These are phyloP conservation scores for Danielia reshetovae DNA, from an alignment of 805 yeast species.

Conservation along the genomic window DNA sequence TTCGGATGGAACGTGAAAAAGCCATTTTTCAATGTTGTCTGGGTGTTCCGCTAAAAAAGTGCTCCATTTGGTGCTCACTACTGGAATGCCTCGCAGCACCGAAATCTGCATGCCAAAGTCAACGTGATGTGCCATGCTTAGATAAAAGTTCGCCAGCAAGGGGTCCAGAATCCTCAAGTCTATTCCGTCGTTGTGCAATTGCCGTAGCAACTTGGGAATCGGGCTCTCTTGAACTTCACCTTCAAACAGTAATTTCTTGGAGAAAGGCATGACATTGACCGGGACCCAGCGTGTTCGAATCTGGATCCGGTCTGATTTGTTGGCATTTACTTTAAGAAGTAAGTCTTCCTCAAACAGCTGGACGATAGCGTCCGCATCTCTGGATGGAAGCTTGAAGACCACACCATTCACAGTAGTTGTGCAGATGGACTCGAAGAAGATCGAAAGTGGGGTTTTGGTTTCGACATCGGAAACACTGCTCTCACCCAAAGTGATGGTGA, in stretches of 20 bases:
- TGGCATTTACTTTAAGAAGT: slow-evolving; percentile 13
- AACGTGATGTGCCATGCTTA: slow-evolving; percentile 11
- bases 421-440: slow-evolving; percentile 27
- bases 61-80: slow-evolving; percentile 25
- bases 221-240: slow-evolving; percentile 13
- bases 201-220: slow-evolving; percentile 5
- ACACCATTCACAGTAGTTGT: slow-evolving; percentile 26
- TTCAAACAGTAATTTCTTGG: slow-evolving; percentile 11
- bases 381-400: slow-evolving; percentile 16
- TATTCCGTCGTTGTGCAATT: slow-evolving; percentile 8
- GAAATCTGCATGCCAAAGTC: slow-evolving; percentile 19
- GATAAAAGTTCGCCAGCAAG: slow-evolving; percentile 21
- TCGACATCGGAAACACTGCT: not conserved
- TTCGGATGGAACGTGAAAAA: slow-evolving; percentile 11
- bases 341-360: slow-evolving; percentile 6
- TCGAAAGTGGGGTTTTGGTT: slow-evolving; percentile 15
- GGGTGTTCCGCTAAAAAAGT: slow-evolving; percentile 10
- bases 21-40: slow-evolving; percentile 20
- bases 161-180: slow-evolving; percentile 20
- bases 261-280: slow-evolving; percentile 13
- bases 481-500: slow-evolving; percentile 16
- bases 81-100: slow-evolving; percentile 26
- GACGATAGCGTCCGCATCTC: slow-evolving; percentile 9
- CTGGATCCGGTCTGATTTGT: slow-evolving; percentile 13
- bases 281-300: slow-evolving; percentile 21